A percentile compares a stretch with the other conserved stretches of the same genome.
Evolutionary conservation across 495 filamentous ascomycete genomes (phyloP).

Genomic region (Sabuloglossum arenarium): DNA sequence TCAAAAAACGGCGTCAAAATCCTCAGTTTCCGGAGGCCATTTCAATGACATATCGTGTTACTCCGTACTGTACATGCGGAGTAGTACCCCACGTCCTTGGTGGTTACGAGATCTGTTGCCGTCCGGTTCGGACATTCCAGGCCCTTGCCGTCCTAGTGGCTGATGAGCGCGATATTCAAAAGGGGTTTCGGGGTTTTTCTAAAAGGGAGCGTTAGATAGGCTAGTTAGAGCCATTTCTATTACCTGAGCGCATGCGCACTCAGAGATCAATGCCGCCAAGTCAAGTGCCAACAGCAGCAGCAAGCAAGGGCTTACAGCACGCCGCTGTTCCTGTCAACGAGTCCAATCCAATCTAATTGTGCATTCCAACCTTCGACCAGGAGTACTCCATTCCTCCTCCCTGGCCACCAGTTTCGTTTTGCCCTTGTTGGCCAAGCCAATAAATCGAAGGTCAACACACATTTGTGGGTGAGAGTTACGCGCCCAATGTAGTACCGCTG

Average conservation of each 20-base stretch:
- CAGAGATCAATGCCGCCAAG: not conserved
- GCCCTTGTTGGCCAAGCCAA: not conserved
- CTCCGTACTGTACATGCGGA: not conserved
- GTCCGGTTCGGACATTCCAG: not conserved
- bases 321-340: not conserved
- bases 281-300: not conserved
- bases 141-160: not conserved
- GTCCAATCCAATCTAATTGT: not conserved
- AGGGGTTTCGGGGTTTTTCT: not conserved
- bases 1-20: too few species aligned
- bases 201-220: not conserved
- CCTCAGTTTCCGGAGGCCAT: not conserved
- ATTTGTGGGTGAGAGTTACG: not conserved
- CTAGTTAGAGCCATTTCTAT: not conserved
- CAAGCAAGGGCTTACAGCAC: not conserved
- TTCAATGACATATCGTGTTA: not conserved
- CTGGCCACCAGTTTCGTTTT: not conserved
- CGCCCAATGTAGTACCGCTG: not conserved
- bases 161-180: not conserved
- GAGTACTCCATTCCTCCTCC: not conserved
- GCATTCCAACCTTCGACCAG: not conserved
- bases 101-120: not conserved
- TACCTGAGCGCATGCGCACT: not conserved
- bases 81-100: not conserved
- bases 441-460: not conserved